Percentiles rank a stretch among this genome's conserved stretches.
Conservation (phyloP, 1,284 basidiomycete genomes). For the Pseudozyma pruni region DNA sequence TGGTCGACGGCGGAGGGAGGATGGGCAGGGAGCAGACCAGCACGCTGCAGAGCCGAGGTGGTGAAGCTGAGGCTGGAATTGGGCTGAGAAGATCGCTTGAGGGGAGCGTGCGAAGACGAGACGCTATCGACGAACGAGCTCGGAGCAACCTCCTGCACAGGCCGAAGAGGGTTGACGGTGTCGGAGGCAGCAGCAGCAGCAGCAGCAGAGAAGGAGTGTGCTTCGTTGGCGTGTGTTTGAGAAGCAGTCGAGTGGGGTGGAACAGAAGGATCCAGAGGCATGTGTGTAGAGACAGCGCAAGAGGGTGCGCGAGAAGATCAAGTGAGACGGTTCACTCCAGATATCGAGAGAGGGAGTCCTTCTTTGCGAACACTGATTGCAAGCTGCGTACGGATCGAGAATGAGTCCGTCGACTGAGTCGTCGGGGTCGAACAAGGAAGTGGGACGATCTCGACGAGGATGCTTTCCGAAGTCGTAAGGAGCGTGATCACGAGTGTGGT, state of each 20-base stretch:
- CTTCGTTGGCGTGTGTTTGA: slow-evolving; percentile 16
- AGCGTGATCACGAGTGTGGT: slow-evolving; percentile 3
- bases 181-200: slow-evolving; percentile 1
- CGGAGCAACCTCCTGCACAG: slow-evolving; percentile 46
- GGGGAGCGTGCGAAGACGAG: slow-evolving; percentile 7
- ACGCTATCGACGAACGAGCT: slow-evolving; percentile 20
- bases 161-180: slow-evolving; percentile 22
- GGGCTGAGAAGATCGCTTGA: slow-evolving; percentile 19
- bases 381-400: too few species aligned
- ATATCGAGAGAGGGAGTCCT: too few species aligned
- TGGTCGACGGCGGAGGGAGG: not conserved
- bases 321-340: not conserved
- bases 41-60: slow-evolving; percentile 40
- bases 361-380: too few species aligned
- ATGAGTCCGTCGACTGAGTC: too few species aligned
- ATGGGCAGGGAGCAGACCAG: slow-evolving; percentile 27
- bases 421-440: not conserved
- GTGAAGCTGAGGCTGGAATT: slow-evolving; percentile 23
- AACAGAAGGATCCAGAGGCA: slow-evolving; percentile 25
- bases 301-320: not conserved
- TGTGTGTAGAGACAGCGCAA: slow-evolving; percentile 7
- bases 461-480: not conserved
- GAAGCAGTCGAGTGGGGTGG: slow-evolving; percentile 12
- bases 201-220: slow-evolving; percentile 9
- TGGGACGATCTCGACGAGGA: not conserved